A percentile compares a stretch with the other conserved stretches of the same genome.
These are phyloP conservation scores for Myxozyma lipomycoides DNA, from an alignment of 805 yeast genomes.

Conservation along the genomic window DNA sequence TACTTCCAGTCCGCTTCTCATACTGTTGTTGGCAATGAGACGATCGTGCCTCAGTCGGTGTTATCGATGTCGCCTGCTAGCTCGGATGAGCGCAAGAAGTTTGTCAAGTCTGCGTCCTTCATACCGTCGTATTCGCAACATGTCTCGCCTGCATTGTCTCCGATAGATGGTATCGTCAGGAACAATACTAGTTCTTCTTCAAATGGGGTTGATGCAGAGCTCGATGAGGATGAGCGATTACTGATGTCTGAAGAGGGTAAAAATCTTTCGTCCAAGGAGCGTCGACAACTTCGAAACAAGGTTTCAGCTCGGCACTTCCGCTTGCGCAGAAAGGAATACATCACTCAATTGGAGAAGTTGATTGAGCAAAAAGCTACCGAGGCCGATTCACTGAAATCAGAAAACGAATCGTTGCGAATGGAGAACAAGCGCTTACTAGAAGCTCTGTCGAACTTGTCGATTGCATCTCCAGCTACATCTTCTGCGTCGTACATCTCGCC, in stretches of 20 bases:
- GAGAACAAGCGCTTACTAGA: conserved; percentile 25
- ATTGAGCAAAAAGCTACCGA: conserved; percentile 29
- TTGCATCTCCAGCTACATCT: conserved; percentile 11
- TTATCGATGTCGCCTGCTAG: not conserved
- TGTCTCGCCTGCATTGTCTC: not conserved
- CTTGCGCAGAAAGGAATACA: conserved; percentile 35
- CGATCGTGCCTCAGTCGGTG: no score
- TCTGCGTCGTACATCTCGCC: conserved; percentile 1
- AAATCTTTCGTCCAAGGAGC: conserved; percentile 33
- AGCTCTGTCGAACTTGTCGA: conserved; percentile 14
- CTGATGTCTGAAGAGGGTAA: conserved; percentile 33
- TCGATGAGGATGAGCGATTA: conserved; percentile 36
- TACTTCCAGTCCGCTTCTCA: no score
- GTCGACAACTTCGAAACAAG: conserved; percentile 35
- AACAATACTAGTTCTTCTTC: not conserved
- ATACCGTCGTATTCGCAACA: not conserved
- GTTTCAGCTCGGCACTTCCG: conserved; percentile 37
- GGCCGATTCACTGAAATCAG: conserved; percentile 26
- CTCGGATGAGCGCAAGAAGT: not conserved
- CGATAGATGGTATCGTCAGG: not conserved
- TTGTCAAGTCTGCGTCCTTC: not conserved
- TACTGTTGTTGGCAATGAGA: no score
- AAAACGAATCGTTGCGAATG: conserved; percentile 19
- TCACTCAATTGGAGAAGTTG: conserved; percentile 33
- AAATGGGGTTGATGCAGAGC: not conserved